Evolutionary conservation across 495 filamentous ascomycete species (phyloP).

Genomic region (Aspergillus taichungensis): DNA sequence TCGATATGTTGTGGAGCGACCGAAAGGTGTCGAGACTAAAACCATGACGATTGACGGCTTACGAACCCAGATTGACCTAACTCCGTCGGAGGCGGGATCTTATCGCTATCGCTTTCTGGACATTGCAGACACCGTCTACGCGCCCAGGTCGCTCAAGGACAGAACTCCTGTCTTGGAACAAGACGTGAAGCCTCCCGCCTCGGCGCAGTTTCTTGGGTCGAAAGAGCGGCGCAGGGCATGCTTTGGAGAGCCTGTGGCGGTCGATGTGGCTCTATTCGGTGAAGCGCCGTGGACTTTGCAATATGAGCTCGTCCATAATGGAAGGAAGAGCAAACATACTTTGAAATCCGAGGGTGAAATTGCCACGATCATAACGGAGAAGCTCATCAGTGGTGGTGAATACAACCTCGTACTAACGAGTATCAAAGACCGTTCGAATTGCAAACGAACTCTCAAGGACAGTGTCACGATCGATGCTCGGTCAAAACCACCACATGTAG

Average conservation of each 20-base stretch:
- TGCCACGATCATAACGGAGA: constrained; percentile 64
- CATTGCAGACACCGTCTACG: constrained; percentile 75
- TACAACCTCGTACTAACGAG: constrained; percentile 75
- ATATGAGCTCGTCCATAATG: constrained; percentile 88
- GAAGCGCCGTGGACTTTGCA: constrained; percentile 82
- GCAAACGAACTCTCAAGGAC: constrained; percentile 73
- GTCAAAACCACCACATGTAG: constrained; percentile 73
- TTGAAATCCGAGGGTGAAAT: constrained; percentile 49
- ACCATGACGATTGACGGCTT: constrained; percentile 50
- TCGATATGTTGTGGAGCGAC: constrained; percentile 56
- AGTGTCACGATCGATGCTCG: constrained; percentile 76
- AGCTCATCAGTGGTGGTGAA: constrained; percentile 70
- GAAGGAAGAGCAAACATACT: constrained; percentile 63
- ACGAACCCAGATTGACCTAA: constrained; percentile 72
- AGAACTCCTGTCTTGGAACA: constrained; percentile 62
- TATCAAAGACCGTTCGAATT: constrained; percentile 76
- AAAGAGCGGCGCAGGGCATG: constrained; percentile 53
- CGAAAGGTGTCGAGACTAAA: constrained; percentile 45
- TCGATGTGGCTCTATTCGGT: constrained; percentile 66
- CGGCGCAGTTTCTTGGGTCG: constrained; percentile 57
- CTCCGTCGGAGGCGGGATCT: constrained; percentile 70
- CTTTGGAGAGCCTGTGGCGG: constrained; percentile 67
- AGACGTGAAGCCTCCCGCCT: constrained; percentile 84
- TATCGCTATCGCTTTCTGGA: constrained; percentile 78
- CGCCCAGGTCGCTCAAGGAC: constrained; percentile 37